Conservation (phyloP, 164 flowering plant genomes). For the Vitis riparia region DNA sequence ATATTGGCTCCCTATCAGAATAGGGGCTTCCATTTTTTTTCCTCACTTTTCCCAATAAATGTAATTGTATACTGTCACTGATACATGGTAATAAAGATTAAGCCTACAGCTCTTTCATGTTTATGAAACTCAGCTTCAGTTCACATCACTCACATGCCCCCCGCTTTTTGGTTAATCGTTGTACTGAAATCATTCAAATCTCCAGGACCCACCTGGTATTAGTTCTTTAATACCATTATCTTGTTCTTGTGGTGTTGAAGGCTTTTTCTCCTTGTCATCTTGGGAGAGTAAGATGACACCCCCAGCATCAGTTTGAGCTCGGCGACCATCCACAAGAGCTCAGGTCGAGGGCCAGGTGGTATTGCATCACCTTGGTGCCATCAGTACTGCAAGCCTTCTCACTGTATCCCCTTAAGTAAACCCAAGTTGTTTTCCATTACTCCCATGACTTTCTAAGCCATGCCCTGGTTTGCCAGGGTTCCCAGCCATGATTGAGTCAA, state of each 20-base stretch:
- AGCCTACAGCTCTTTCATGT: no score
- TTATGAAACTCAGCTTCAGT: no score
- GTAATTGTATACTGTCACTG: neutral
- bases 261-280: conserved; percentile 67
- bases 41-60: neutral
- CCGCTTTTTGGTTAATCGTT: no score
- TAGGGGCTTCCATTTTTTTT: conserved; percentile 5
- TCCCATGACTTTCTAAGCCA: conserved; percentile 72
- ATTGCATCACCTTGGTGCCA: conserved; percentile 92
- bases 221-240: no score
- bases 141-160: no score
- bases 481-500: conserved; percentile 55
- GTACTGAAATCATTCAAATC: no score
- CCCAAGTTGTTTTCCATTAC: conserved; percentile 86
- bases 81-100: neutral
- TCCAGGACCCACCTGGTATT: no score
- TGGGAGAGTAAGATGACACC: conserved; percentile 90
- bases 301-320: conserved; percentile 97
- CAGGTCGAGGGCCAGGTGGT: conserved; percentile 83
- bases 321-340: conserved; percentile 61
- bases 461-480: conserved; percentile 80
- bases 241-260: conserved; percentile 75
- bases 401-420: conserved; percentile 64
- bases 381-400: conserved; percentile 57
- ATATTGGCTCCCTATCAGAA: conserved; percentile 15